These are phyloP conservation scores for Microsporum canis DNA, from an alignment of 2,329 filamentous ascomycete genomes.

Conservation along the genomic window DNA sequence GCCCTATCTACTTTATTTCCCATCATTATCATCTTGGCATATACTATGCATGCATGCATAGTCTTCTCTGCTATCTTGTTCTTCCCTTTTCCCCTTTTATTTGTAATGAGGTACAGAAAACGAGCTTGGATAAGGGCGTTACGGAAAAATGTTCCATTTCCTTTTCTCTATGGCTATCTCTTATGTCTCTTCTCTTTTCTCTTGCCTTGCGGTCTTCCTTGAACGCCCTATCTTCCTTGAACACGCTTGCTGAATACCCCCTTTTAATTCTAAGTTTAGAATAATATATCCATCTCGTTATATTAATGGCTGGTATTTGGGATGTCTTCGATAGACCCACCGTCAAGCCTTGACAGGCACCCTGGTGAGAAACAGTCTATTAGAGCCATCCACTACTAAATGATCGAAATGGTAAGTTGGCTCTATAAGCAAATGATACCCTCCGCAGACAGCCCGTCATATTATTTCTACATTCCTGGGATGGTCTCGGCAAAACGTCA, in stretches of 20 bases:
- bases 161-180: not conserved
- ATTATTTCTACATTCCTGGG: too few relatives aligned
- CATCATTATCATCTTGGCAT: not conserved
- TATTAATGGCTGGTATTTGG: not conserved
- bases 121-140: not conserved
- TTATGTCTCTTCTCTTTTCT: not conserved
- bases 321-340: too few relatives aligned
- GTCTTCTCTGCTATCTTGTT: not conserved
- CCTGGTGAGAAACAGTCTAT: too few relatives aligned
- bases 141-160: not conserved
- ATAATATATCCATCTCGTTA: not conserved
- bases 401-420: too few relatives aligned
- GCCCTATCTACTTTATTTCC: not conserved
- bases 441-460: too few relatives aligned
- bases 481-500: too few relatives aligned
- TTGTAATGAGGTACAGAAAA: conserved; percentile 1
- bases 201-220: not conserved
- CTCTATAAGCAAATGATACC: too few relatives aligned
- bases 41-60: not conserved
- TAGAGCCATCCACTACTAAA: too few relatives aligned
- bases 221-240: not conserved
- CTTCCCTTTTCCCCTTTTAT: not conserved
- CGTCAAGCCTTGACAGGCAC: too few relatives aligned
- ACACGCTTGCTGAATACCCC: not conserved
- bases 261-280: not conserved